Evolutionary conservation across 805 yeast genomes (phyloP).

Genomic region (Priceomyces melissophilus): DNA sequence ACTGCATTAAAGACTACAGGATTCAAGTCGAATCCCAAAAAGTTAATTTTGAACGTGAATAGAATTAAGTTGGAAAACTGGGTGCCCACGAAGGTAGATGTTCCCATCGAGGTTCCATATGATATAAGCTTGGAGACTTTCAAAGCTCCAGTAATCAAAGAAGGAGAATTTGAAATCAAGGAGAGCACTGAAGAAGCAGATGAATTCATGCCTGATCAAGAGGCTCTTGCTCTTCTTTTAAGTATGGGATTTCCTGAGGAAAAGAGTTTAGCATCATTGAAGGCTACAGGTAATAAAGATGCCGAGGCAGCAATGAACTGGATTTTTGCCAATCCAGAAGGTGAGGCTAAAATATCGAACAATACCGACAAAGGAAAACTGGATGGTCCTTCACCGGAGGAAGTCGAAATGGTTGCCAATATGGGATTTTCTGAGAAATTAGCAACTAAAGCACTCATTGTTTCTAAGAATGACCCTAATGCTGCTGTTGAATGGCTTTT

Average conservation of each 20-base stretch:
- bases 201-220: constrained; percentile 52
- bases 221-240: constrained; percentile 50
- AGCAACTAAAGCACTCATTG: constrained; percentile 67
- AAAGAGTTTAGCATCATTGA: constrained; percentile 65
- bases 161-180: constrained; percentile 22
- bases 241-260: constrained; percentile 87
- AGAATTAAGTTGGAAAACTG: constrained; percentile 83
- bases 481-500: constrained; percentile 92
- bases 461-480: constrained; percentile 61
- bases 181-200: constrained; percentile 14
- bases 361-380: constrained; percentile 12
- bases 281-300: constrained; percentile 61
- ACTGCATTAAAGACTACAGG: constrained; percentile 42
- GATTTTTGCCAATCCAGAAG: constrained; percentile 88
- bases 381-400: constrained; percentile 30
- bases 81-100: constrained; percentile 81
- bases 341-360: constrained; percentile 51
- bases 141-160: constrained; percentile 39
- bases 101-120: constrained; percentile 56
- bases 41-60: constrained; percentile 67
- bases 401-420: constrained; percentile 45
- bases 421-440: constrained; percentile 79
- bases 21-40: constrained; percentile 66
- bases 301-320: constrained; percentile 83
- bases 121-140: constrained; percentile 43